Evolutionary conservation across 129 eudicot genomes (phyloP), one percentile per base, ranked within the genome.

Genomic region (Heracleum sosnowskyi): DNA sequence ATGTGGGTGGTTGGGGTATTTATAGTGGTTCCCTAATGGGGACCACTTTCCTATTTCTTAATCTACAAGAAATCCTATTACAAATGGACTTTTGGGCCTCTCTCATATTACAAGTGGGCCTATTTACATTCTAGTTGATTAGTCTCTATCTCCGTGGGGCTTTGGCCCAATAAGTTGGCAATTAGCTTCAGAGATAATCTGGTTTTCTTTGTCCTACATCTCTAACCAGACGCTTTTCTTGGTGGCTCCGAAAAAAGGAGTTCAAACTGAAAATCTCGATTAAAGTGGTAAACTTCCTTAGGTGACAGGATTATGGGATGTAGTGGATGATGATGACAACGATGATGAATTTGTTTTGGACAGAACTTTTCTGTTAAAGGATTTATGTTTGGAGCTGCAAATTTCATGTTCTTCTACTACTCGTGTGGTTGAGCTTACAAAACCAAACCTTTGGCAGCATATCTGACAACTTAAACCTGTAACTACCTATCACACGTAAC

Each of bases 391-490:
- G 34, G 76, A 53, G 29, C 82, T 11, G 81, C 72, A 53, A 64
- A 10, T 47, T 84, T 29, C 73, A 49, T 47, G 15, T 18, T 20
- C 3, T 82, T 72, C 73, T 66, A 57, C 7, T 81, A 78, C 60
- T 81, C 68, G 81, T 75, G 77, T 82, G 73, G 60, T 91, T 91
- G 68, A 60, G 68, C 68, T 60, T 60, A 11, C n/a, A 60, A 60
- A 60, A 60, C 68, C 68, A 60, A 26, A 34, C 68, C 9, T 60
- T 60, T 24, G 68, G 68, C 33, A 60, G 68, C 68, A 60, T 60
- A n/a, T 60, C 87, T 26, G 94, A 81, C 16, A 93, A 55, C 80
- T 77, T 87, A 40, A 89, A 81, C 81, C 69, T 82, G 79, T 86
- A 76, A 78, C 84, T 92, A 17, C 93, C 93, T 93, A 92, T 92